Conservation (phyloP, 192 early-diverging fungal genomes). For the Backusella tuberculispora region DNA sequence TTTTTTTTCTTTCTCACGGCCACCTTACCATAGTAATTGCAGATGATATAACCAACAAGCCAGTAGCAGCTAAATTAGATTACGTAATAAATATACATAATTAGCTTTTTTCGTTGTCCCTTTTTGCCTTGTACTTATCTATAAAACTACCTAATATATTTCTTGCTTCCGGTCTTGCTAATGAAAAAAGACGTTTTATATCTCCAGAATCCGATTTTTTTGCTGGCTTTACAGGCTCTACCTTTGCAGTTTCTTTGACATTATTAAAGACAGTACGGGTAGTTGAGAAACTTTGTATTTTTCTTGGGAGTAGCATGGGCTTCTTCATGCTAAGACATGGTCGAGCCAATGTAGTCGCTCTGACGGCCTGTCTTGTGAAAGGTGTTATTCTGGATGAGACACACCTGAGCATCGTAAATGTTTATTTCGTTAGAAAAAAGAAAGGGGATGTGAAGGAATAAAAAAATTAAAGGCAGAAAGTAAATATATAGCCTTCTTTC, state of each 20-base stretch:
- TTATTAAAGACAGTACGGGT: not conserved
- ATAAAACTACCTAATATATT: slow-evolving; percentile 36
- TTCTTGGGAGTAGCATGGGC: not conserved
- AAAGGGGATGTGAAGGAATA: not conserved
- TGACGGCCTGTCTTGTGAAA: not conserved
- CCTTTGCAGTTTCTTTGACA: not conserved
- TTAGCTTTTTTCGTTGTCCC: not conserved
- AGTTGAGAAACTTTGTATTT: not conserved
- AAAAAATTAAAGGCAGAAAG: not conserved
- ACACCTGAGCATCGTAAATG: slow-evolving; percentile 19
- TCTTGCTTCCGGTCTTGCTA: slow-evolving; percentile 38
- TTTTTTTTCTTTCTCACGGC: not conserved
- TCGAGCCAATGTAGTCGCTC: not conserved
- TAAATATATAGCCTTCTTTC: not conserved
- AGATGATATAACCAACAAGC: slow-evolving; percentile 61
- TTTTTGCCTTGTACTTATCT: not conserved
- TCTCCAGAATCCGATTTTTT: slow-evolving; percentile 17
- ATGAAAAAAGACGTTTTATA: slow-evolving; percentile 27
- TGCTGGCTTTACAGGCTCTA: not conserved
- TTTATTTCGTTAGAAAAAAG: not conserved
- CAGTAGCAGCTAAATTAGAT: slow-evolving; percentile 49
- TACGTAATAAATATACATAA: not conserved
- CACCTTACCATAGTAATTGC: slow-evolving; percentile 57
- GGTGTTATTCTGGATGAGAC: slow-evolving; percentile 1
- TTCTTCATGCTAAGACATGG: slow-evolving; percentile 2